Evolutionary conservation across 2,329 filamentous ascomycete species (phyloP).

Genomic region (Fusarium sp.): DNA sequence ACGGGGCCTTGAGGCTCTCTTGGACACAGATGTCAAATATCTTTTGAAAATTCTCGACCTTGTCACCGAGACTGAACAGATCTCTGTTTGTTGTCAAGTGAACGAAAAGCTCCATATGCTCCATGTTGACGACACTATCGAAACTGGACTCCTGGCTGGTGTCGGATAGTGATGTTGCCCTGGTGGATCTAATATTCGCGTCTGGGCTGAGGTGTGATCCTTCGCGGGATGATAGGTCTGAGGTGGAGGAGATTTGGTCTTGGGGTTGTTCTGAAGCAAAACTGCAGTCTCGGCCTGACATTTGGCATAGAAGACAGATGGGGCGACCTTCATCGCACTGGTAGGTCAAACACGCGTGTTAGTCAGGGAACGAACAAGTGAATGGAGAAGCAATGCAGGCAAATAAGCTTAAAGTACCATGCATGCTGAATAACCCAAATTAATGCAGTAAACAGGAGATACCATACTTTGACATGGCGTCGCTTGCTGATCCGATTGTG

Average conservation of each 20-base stretch:
- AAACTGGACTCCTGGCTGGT: neutral
- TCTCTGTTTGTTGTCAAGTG: neutral
- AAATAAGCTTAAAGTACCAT: accelerated
- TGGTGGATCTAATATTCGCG: accelerated
- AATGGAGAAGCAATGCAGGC: accelerated
- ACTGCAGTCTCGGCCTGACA: slow-evolving; percentile 24
- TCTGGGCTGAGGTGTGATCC: neutral
- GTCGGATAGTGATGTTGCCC: neutral
- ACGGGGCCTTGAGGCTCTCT: slow-evolving; percentile 3
- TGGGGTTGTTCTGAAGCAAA: neutral
- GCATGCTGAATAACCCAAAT: no score
- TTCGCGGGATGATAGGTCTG: neutral
- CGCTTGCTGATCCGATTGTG: neutral
- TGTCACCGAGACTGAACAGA: slow-evolving; percentile 13
- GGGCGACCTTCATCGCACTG: slow-evolving; percentile 39
- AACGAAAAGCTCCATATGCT: slow-evolving; percentile 26
- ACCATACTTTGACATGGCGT: slow-evolving; percentile 33
- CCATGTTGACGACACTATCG: slow-evolving; percentile 6
- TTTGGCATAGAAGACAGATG: slow-evolving; percentile 25
- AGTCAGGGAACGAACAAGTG: neutral
- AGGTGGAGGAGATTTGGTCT: accelerated
- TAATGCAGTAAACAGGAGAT: no score
- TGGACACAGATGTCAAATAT: neutral
- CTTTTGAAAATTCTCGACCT: neutral
- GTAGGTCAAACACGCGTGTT: slow-evolving; percentile 12